Base-by-base conservation (phyloP, 2,329 filamentous ascomycete species). In the Monilinia aucupariae region DNA sequence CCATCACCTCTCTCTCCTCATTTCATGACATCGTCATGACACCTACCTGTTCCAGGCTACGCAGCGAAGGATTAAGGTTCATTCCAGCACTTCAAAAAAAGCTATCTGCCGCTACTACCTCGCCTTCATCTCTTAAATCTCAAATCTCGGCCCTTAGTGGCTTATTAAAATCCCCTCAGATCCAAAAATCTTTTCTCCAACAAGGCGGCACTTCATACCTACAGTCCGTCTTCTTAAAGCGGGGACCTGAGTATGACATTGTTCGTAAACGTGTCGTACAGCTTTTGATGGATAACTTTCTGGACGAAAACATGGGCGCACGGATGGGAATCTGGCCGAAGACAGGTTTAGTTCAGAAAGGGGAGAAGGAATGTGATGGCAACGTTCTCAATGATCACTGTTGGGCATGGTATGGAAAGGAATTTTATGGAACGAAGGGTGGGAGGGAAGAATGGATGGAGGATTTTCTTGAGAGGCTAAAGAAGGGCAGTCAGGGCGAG, bases 291-390 rank as follows among this genome's bases (percentile, higher is more conserved):
- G 86, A 89, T 70, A 85, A 80, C 64, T 89, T 89, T 70, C 75
- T 89, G n/a, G 86, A 89, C 69, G 80, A 81, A 65, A 79, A 82
- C 63, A 85, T 87, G 79, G 85, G 85, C 48, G 85, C 85, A 2
- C 76, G 77, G 30, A 66, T 80, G 22, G 82, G 83, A 0, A 75
- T 83, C 65, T 88, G 84, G 84, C 84, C 84, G 0, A 76, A 67
- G 27, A 8, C 8, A 34, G 52, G 56, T 49, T 13, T 34, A 12
- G 22, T 50, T 39, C 69, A 67, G 25, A 66, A 70, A 5, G 74
- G 74, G 55, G 68, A 72, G n/a, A 72, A 75, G 45, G 60, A 68
- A 47, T 72, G 72, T 30, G 76, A 78, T 25, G 68, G 69, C 22
- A 69, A 66, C 20, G 73, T 75, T 45, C 54, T 76, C 32, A 75